A percentile compares a stretch with the other conserved stretches of the same genome.
Conservation (phyloP, 148 eudicot genomes). For the Camellia granthamiana region DNA sequence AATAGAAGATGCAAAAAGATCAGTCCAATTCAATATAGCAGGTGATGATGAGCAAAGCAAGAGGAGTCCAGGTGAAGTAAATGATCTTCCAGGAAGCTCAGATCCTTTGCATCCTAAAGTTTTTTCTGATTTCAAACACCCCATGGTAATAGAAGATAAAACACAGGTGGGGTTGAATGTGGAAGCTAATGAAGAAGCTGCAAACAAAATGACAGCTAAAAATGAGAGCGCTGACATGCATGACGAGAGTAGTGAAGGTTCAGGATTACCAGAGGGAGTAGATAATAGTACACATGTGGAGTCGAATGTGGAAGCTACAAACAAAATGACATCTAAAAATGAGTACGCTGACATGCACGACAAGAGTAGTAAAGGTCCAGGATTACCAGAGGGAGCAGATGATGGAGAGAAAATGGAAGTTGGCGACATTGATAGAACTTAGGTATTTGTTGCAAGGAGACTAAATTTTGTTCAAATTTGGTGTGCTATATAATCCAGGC, state of each 20-base stretch:
- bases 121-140: conserved; percentile 17
- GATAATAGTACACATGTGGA: neutral
- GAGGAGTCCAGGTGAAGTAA: conserved; percentile 23
- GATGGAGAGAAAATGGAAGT: conserved; percentile 8
- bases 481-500: neutral
- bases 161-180: conserved; percentile 14
- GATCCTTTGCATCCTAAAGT: conserved; percentile 17
- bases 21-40: conserved; percentile 17
- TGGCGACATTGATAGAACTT: neutral
- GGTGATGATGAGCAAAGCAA: conserved; percentile 11
- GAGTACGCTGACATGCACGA: neutral
- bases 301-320: neutral
- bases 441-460: neutral
- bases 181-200: conserved; percentile 8
- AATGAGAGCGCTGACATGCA: conserved; percentile 8
- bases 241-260: conserved; percentile 16
- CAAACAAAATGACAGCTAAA: neutral
- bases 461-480: neutral
- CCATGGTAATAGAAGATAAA: conserved; percentile 12
- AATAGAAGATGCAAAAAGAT: conserved; percentile 16
- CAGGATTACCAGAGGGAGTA: conserved; percentile 17
- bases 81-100: conserved; percentile 14
- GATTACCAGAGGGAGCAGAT: conserved; percentile 16
- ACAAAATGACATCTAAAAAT: neutral
- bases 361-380: conserved; percentile 19